Evolutionary conservation across 2,329 filamentous ascomycete species (phyloP), one percentile per base, ranked within the genome.

Genomic region (Zymoseptoria brevis): DNA sequence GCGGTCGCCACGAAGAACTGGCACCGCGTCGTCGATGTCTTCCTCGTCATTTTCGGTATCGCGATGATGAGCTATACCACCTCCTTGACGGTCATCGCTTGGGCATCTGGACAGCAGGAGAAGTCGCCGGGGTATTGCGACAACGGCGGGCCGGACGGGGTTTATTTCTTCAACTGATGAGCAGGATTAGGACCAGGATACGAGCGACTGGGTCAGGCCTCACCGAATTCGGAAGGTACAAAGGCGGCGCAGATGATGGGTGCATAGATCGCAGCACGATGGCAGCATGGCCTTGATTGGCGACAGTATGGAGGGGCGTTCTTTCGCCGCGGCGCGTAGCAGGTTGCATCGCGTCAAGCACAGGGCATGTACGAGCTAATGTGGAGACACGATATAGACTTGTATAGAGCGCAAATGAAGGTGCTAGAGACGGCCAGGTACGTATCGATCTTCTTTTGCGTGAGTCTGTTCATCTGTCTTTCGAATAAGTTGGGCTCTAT

Each of bases 11-110:
- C 80, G 59, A 88, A 79, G 56, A 80, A 75, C 50, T 79, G 84
- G 64, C 88, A 90, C 74, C 87, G 84, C 63, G 75, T 82, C 13
- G 80, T 87, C 5, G 93, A 99, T 68, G 79, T 96, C 49, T 66
- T 79, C 0, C 84, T 99, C 41, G 88, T 90, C 68, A 77, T 91
- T 59, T 90, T 97, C 69, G 94, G 94, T 7, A 76, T 92, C 56
- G 74, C 91, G 19, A 90, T 90, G 67, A 99, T 97, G 88, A 83
- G 83, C 5, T 99, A 99, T 74, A 96, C 94, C 0, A 97, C 94
- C 0, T 80, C 82, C 41, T 78, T 97, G 68, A 99, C 94, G 0
- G 78, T 96, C 53, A 82, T 87, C 71, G 95, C 89, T 74, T 99
- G 94, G 95, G 84, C 89, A 6, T 80, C 79, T 55, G 84, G 85